Percentiles rank a stretch among this genome's conserved stretches.
These are phyloP conservation scores for Fusarium sp. DNA, from an alignment of 2,329 filamentous ascomycete genomes.

Conservation along the genomic window DNA sequence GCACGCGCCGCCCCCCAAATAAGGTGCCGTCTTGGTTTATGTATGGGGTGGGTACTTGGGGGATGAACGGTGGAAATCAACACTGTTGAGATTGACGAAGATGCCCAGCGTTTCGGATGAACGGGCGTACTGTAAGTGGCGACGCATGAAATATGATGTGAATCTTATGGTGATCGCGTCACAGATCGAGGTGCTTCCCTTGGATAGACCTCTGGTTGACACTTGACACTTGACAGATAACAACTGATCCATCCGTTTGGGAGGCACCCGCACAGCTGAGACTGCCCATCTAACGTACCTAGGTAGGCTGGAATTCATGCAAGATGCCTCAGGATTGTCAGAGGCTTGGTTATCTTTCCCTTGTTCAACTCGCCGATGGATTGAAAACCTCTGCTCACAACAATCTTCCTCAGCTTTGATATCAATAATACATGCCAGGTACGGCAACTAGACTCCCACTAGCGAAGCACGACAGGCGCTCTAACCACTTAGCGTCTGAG, in stretches of 20 bases:
- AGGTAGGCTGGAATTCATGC: not conserved
- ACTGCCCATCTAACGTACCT: not conserved
- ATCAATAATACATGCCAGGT: not conserved
- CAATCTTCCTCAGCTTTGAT: not conserved
- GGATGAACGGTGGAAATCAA: not conserved
- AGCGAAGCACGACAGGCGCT: constrained; percentile 17
- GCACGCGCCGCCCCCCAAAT: constrained; percentile 1
- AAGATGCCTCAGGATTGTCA: not conserved
- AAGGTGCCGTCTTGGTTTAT: constrained; percentile 9
- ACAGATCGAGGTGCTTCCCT: constrained; percentile 6
- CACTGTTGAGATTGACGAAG: not conserved
- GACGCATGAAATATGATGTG: constrained; percentile 1
- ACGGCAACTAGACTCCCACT: not conserved
- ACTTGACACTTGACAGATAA: not conserved
- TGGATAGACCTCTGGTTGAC: not conserved
- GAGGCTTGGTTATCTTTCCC: not conserved
- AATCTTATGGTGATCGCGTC: constrained; percentile 3
- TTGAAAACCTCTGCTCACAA: not conserved
- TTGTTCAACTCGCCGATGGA: not conserved
- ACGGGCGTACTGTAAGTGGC: not conserved
- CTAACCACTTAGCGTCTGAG: constrained; percentile 26
- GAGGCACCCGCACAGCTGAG: constrained; percentile 15
- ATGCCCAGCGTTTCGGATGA: not conserved
- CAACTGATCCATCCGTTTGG: not conserved
- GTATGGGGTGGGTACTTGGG: not conserved